phyloP scores from a whole-genome alignment of 495 filamentous ascomycete species.

The Podospora fimiseda region DNA sequence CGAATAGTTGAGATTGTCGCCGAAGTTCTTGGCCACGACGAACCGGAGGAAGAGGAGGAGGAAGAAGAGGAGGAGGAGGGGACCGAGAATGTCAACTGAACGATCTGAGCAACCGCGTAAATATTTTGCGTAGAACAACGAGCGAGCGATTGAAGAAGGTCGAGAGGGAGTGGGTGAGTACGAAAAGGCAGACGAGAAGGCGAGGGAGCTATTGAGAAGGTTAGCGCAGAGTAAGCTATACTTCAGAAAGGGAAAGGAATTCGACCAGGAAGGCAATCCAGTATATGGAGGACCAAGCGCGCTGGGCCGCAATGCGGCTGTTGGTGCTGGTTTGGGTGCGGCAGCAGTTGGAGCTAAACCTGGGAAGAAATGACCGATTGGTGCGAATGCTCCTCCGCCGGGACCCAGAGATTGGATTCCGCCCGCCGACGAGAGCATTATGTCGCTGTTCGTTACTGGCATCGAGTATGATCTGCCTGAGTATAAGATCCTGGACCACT shows the following conservation, averaged over 20 bases:
- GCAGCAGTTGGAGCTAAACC: slow-evolving; percentile 39
- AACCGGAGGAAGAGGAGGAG: slow-evolving; percentile 14
- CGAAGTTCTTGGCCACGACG: slow-evolving; percentile 34
- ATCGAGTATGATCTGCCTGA: slow-evolving; percentile 96
- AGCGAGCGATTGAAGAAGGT: slow-evolving; percentile 90
- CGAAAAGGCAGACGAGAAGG: slow-evolving; percentile 95
- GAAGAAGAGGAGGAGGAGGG: slow-evolving; percentile 59
- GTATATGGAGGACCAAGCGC: slow-evolving; percentile 30
- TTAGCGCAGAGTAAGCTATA: slow-evolving; percentile 91
- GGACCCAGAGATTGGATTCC: slow-evolving; percentile 79
- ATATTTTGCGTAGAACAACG: slow-evolving; percentile 95
- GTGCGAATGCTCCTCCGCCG: slow-evolving; percentile 69
- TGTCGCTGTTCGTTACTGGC: slow-evolving; percentile 87
- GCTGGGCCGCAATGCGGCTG: slow-evolving; percentile 39
- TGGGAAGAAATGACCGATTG: slow-evolving; percentile 46
- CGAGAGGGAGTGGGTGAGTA: slow-evolving; percentile 71
- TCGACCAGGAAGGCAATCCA: slow-evolving; percentile 47
- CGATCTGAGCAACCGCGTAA: slow-evolving; percentile 73
- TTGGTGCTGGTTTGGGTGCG: slow-evolving; percentile 40
- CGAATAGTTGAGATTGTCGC: slow-evolving; percentile 36
- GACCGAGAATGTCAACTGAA: slow-evolving; percentile 90
- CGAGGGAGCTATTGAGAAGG: slow-evolving; percentile 74
- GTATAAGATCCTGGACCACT: slow-evolving; percentile 82
- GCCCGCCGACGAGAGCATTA: slow-evolving; percentile 74
- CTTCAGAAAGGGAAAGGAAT: slow-evolving; percentile 73